A percentile compares a stretch with the other conserved stretches of the same genome.
These are phyloP conservation scores for Leptographium wingfieldii DNA, from an alignment of 2,329 filamentous ascomycete genomes.

Conservation along the genomic window DNA sequence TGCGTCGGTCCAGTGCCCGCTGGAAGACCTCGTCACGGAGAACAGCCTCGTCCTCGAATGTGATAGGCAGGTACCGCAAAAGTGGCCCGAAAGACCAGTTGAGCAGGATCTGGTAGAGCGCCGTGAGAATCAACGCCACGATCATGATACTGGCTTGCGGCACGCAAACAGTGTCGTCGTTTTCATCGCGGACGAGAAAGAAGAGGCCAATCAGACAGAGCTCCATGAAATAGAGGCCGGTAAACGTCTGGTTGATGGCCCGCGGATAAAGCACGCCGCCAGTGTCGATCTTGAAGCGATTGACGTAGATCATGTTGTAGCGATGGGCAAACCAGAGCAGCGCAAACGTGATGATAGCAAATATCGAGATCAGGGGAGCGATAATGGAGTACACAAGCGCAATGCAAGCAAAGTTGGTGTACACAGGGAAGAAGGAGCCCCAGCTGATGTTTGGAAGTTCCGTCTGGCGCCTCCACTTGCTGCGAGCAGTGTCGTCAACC, in stretches of 20 bases:
- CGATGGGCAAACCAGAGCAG: slow-evolving; percentile 90
- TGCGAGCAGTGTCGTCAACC: slow-evolving; percentile 65
- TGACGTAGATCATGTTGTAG: slow-evolving; percentile 96
- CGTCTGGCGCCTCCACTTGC: slow-evolving; percentile 80
- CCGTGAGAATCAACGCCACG: slow-evolving; percentile 55
- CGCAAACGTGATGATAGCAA: slow-evolving; percentile 84
- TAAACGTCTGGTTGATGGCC: slow-evolving; percentile 92
- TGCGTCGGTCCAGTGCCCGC: slow-evolving; percentile 57
- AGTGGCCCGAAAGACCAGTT: slow-evolving; percentile 77
- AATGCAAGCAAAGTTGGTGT: slow-evolving; percentile 93
- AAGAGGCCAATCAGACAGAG: slow-evolving; percentile 81
- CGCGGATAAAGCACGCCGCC: slow-evolving; percentile 84
- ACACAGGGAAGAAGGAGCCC: slow-evolving; percentile 91
- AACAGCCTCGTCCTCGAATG: slow-evolving; percentile 88
- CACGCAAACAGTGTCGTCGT: slow-evolving; percentile 44
- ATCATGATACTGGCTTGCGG: slow-evolving; percentile 81
- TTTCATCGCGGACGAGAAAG: slow-evolving; percentile 55
- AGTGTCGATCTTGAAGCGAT: slow-evolving; percentile 77
- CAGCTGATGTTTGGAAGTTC: slow-evolving; percentile 66
- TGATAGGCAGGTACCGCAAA: slow-evolving; percentile 82
- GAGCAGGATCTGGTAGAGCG: slow-evolving; percentile 65
- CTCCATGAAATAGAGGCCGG: slow-evolving; percentile 90
- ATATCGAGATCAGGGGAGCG: slow-evolving; percentile 79
- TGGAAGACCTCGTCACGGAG: slow-evolving; percentile 84
- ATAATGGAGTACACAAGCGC: slow-evolving; percentile 80